A percentile compares a stretch with the other conserved stretches of the same genome.
Conservation (phyloP, 805 yeast species). For the Spathaspora passalidarum region DNA sequence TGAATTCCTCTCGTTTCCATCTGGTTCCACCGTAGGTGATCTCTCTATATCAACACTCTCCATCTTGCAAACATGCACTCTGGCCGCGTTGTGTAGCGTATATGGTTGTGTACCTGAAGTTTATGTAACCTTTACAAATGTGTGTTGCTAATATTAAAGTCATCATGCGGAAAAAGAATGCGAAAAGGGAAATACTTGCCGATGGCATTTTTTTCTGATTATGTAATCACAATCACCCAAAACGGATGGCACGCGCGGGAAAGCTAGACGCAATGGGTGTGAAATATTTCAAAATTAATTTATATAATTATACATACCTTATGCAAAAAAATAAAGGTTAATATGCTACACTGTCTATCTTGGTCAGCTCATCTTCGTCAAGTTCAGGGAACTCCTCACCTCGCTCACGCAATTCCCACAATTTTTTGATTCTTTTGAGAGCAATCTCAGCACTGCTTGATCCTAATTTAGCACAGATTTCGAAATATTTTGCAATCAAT, state of each 20-base stretch:
- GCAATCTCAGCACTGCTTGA: slow-evolving; percentile 49
- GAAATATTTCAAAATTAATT: neutral
- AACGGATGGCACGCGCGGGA: neutral
- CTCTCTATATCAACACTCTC: neutral
- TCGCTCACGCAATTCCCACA: slow-evolving; percentile 23
- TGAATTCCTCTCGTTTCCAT: neutral
- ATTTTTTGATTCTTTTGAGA: slow-evolving; percentile 18
- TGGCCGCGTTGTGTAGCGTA: neutral
- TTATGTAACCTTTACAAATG: too few relatives aligned
- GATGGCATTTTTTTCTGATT: slow-evolving; percentile 1
- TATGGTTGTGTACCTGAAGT: neutral
- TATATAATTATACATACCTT: neutral
- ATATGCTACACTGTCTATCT: slow-evolving; percentile 12
- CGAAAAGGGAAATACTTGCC: slow-evolving; percentile 2
- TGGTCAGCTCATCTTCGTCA: slow-evolving; percentile 7
- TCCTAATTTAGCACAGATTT: slow-evolving; percentile 37
- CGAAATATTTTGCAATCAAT: slow-evolving; percentile 39
- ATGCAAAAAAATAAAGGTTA: neutral
- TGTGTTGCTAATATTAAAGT: too few relatives aligned
- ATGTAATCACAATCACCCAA: neutral
- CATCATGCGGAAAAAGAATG: neutral
- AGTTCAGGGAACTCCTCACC: slow-evolving; percentile 9
- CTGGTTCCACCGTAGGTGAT: neutral
- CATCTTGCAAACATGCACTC: neutral
- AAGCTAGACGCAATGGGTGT: neutral